Evolutionary conservation across 1,139 yeast species (phyloP).

Genomic region (Debaryomyces subglobosus): DNA sequence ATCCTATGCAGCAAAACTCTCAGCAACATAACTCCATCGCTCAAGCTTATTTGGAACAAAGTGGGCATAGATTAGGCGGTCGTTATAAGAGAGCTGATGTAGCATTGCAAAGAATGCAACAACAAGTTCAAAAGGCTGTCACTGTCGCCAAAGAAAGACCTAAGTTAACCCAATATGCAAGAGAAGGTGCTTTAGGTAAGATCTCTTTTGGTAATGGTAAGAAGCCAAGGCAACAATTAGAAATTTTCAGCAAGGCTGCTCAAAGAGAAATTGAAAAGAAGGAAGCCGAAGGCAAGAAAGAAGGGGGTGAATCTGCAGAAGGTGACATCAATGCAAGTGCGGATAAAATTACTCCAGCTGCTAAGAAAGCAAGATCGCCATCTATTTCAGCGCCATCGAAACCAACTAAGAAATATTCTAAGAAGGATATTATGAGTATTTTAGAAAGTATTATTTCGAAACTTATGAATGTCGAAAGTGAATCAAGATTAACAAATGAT

Average conservation of each 20-base stretch:
- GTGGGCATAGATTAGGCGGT: constrained; percentile 90
- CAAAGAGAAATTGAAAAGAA: constrained; percentile 48
- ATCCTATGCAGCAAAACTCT: constrained; percentile 42
- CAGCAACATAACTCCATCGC: constrained; percentile 73
- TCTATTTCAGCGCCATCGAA: constrained; percentile 32
- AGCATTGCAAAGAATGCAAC: constrained; percentile 97
- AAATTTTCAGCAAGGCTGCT: constrained; percentile 60
- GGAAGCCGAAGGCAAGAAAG: constrained; percentile 30
- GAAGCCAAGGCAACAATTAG: constrained; percentile 87
- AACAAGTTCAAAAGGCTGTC: constrained; percentile 95
- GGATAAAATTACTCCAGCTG: constrained; percentile 22
- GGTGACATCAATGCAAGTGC: constrained; percentile 15
- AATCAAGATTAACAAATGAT: constrained; percentile 66
- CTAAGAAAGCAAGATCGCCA: constrained; percentile 19
- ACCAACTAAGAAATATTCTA: constrained; percentile 38
- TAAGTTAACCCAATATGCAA: constrained; percentile 67
- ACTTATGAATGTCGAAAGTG: constrained; percentile 80
- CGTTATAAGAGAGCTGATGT: constrained; percentile 89
- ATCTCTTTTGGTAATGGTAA: constrained; percentile 81
- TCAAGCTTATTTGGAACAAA: constrained; percentile 90
- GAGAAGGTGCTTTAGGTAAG: constrained; percentile 92
- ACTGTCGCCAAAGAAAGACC: constrained; percentile 93
- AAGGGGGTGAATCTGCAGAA: constrained; percentile 17
- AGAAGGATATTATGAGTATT: constrained; percentile 51
- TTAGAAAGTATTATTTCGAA: constrained; percentile 81